Evolutionary conservation across 305 asterid genomes (phyloP).

Genomic region (Fraxinus floribunda): DNA sequence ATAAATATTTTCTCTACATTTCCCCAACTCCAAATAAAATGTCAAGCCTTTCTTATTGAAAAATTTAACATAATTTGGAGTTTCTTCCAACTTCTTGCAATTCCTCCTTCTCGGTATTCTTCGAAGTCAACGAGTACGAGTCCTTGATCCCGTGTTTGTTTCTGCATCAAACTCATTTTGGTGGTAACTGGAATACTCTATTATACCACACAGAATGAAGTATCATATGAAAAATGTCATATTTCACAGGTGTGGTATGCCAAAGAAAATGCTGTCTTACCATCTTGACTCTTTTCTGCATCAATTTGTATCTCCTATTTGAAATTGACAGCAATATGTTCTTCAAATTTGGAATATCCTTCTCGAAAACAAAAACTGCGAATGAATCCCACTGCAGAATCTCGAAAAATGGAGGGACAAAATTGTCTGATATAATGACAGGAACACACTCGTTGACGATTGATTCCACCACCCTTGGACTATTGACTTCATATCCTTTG

Average conservation of each 20-base stretch:
- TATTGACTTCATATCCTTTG: slow-evolving; percentile 66
- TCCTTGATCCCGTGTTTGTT: neutral
- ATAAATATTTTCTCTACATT: neutral
- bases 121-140: neutral
- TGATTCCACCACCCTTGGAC: slow-evolving; percentile 72
- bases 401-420: slow-evolving; percentile 67
- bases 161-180: neutral
- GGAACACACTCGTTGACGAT: slow-evolving; percentile 64
- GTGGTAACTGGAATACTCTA: slow-evolving; percentile 40
- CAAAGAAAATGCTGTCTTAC: slow-evolving; percentile 71
- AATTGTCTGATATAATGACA: slow-evolving; percentile 67
- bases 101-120: neutral
- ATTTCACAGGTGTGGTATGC: slow-evolving; percentile 48
- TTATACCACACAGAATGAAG: slow-evolving; percentile 76
- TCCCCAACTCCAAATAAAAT: neutral
- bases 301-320: slow-evolving; percentile 43
- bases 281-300: slow-evolving; percentile 55
- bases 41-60: neutral
- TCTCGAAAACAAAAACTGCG: slow-evolving; percentile 57
- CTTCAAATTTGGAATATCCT: slow-evolving; percentile 67
- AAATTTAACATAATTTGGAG: neutral
- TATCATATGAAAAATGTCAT: slow-evolving; percentile 67
- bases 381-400: slow-evolving; percentile 61
- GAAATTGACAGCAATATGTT: slow-evolving; percentile 51
- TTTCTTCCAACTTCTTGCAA: neutral